Conservation (phyloP, 2,329 filamentous ascomycete species). For the Sporothrix brunneoviolacea region DNA sequence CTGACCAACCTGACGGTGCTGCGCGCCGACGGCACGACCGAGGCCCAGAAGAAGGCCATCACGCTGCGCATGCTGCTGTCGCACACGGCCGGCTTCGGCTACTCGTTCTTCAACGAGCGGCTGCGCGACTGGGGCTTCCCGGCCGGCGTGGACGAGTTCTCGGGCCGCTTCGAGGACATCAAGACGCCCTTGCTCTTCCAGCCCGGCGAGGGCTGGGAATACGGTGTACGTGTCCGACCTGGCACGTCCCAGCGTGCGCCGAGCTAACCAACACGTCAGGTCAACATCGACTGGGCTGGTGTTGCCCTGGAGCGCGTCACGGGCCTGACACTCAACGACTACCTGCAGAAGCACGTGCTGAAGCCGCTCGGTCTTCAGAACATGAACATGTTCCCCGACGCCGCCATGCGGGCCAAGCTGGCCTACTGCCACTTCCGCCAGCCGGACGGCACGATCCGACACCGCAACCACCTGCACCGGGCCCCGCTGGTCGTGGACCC, state of each 20-base stretch:
- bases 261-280: slow-evolving; percentile 31
- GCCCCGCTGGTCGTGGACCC: slow-evolving; percentile 13
- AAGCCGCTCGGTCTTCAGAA: slow-evolving; percentile 41
- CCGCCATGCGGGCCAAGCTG: slow-evolving; percentile 44
- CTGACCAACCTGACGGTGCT: slow-evolving; percentile 42
- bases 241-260: no score
- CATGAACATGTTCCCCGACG: slow-evolving; percentile 41
- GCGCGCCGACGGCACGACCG: slow-evolving; percentile 29
- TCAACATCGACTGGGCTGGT: slow-evolving; percentile 45
- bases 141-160: slow-evolving; percentile 51
- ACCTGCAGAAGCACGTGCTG: slow-evolving; percentile 38
- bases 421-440: slow-evolving; percentile 48
- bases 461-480: slow-evolving; percentile 29
- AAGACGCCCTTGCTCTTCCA: slow-evolving; percentile 36
- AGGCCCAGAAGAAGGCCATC: slow-evolving; percentile 41
- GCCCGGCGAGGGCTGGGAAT: slow-evolving; percentile 43
- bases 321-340: slow-evolving; percentile 34
- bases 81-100: slow-evolving; percentile 52
- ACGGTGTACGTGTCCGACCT: slow-evolving; percentile 43
- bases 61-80: slow-evolving; percentile 52
- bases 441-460: slow-evolving; percentile 32
- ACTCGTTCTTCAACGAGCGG: slow-evolving; percentile 46
- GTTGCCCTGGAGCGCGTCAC: slow-evolving; percentile 37
- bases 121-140: slow-evolving; percentile 43
- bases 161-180: slow-evolving; percentile 39